Conservation (phyloP, 208 protist genomes). For the Crithidia acanthocephali region DNA sequence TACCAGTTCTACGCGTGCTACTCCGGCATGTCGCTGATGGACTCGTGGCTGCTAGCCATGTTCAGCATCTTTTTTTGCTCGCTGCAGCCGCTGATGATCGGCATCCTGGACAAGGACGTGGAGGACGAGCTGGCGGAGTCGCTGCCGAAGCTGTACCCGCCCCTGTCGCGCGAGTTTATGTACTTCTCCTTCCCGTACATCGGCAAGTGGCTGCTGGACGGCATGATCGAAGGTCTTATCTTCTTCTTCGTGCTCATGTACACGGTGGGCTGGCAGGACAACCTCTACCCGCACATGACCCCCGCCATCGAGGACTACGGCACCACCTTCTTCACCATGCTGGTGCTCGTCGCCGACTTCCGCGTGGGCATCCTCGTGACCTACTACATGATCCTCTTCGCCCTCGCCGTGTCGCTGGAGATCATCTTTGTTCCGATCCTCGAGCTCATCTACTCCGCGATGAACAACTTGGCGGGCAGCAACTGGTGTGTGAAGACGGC, state of each 20-base stretch:
- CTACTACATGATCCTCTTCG: slow-evolving; percentile 67
- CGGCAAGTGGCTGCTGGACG: slow-evolving; percentile 67
- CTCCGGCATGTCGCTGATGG: slow-evolving; percentile 85
- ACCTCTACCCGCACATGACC: slow-evolving; percentile 47
- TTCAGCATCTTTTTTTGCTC: slow-evolving; percentile 86
- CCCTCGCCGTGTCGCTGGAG: slow-evolving; percentile 31
- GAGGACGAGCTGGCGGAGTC: slow-evolving; percentile 80
- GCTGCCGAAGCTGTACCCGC: slow-evolving; percentile 69
- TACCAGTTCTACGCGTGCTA: slow-evolving; percentile 87
- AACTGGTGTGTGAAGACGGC: slow-evolving; percentile 65
- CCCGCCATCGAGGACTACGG: slow-evolving; percentile 73
- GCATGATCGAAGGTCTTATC: slow-evolving; percentile 49
- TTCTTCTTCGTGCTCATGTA: slow-evolving; percentile 70
- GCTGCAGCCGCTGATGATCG: slow-evolving; percentile 79
- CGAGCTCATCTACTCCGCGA: slow-evolving; percentile 48
- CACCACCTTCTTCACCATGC: slow-evolving; percentile 68
- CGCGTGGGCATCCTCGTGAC: slow-evolving; percentile 41
- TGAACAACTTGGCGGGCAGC: slow-evolving; percentile 58
- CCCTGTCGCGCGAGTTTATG: slow-evolving; percentile 66
- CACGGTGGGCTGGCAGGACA: slow-evolving; percentile 45
- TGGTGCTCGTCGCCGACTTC: slow-evolving; percentile 68
- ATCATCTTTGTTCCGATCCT: slow-evolving; percentile 42
- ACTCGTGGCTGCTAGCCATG: slow-evolving; percentile 84
- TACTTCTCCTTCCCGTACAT: slow-evolving; percentile 77
- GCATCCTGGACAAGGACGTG: slow-evolving; percentile 90